Evolutionary conservation across 2,329 filamentous ascomycete genomes (phyloP), one percentile per base, ranked within the genome.

Genomic region (Fusarium siculi): DNA sequence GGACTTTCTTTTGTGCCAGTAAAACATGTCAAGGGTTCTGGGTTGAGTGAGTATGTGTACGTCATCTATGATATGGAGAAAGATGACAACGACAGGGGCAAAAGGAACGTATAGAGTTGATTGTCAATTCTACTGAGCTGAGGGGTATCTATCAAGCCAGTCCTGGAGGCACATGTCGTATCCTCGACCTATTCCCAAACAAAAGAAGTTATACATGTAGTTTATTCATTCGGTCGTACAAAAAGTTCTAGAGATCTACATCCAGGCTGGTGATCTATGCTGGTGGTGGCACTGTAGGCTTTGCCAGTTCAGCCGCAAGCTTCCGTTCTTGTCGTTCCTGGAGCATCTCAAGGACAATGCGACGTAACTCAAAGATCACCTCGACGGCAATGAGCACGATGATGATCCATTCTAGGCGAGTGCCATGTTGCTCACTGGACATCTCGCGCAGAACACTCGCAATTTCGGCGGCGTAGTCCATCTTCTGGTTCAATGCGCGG

Each of bases 391-490:
- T 99, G 61, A 99, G 88, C 5, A 93, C 86, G 77, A 99, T 98
- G 80, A 99, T 98, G 77, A 97, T 97, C 93, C 94, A 96, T 84
- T 98, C 96, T 16, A 99, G 86, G 62, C 94, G 88, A 36, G 95
- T 90, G 21, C 94, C 93, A 79, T 98, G 95, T 80, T 94, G 94
- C 85, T 98, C 95, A 79, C 93, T 97, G 62, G 97, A 87, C 80
- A 95, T 91, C 81, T 98, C 94, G 65, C 96, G 88, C 69, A 98
- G 84, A 21, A 98, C 95, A 58, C 88, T 93, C 11, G 96, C 95
- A 80, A 98, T 98, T 81, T 98, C 96, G 79, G 96, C 93, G 2
- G 96, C 96, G 81, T 99, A 98, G 79, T 97, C 96, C 90, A 99
- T 97, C 85, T 97, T 97, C 84, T 97, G 94, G 81, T 99, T 99